Evolutionary conservation across 75 land plant genomes (phyloP), one percentile per base, ranked within the genome.

Genomic region (Cryptomeria japonica): DNA sequence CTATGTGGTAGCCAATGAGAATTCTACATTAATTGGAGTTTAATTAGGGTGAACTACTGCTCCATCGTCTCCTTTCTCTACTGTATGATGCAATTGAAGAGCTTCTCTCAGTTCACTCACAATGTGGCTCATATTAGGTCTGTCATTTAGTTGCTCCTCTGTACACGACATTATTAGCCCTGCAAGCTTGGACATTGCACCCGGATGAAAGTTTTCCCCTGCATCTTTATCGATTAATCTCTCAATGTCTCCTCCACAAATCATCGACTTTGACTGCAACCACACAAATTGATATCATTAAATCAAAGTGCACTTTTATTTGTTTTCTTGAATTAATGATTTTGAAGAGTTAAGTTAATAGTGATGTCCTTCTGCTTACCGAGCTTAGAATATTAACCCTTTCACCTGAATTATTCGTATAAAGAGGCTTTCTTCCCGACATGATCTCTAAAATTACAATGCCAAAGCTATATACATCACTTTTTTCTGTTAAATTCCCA

Each of bases 381-480:
- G 58, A 53, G 1, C 37, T 14, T 2, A 84, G 39, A 31, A 84
- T 36, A 31, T 84, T 14, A 18, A 0, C 14, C 0, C 1, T 2
- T 18, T 34, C 85, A 3, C 9, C 11, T 13, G 85, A 84, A 12
- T 5, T 51, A 53, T n/a, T 14, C 13, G 6, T 49, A 36, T 34
- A 36, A 10, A 84, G 12, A 13, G 61, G 38, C 32, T 28, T 12
- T 34, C 41, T 79, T 1, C 95, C 88, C 16, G 95, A 88, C 12
- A 94, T 88, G 12, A 94, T 51, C 85, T 94, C 92, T 37, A 93
- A 75, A 11, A 92, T 56, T 37, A 92, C 90, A 44, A 91, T 89
- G 1, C 93, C 93, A 68, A 91, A 92, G 89, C 92, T 91, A 79
- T 92, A 91, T 1, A 92, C 92, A 53, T 92, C 93, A 49, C 90